These are phyloP conservation scores for Chytriomyces confervae DNA, from an alignment of 192 early-diverging fungal species.

Conservation along the genomic window DNA sequence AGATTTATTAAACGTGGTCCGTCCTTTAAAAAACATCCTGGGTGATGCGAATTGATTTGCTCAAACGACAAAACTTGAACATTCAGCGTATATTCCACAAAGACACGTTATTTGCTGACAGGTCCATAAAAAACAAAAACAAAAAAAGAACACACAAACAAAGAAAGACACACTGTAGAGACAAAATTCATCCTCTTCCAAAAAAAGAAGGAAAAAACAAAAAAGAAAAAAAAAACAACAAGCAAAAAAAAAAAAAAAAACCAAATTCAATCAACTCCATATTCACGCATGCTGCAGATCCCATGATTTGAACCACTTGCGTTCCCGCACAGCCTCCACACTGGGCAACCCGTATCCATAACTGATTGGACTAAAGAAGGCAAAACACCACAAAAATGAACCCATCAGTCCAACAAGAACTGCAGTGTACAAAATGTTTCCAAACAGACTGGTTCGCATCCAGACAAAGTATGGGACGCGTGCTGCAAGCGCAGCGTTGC, in stretches of 20 bases:
- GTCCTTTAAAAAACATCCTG: too few species aligned
- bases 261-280: background rate
- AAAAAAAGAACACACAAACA: too few species aligned
- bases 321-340: constrained; percentile 61
- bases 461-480: constrained; percentile 34
- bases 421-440: constrained; percentile 41
- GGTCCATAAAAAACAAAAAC: too few species aligned
- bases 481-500: constrained; percentile 18
- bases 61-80: too few species aligned
- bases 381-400: constrained; percentile 65
- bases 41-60: too few species aligned
- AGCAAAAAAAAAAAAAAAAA: constrained; percentile 9
- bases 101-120: too few species aligned
- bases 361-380: constrained; percentile 83
- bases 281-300: constrained; percentile 80
- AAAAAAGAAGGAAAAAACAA: background rate
- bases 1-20: too few species aligned
- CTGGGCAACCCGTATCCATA: constrained; percentile 78
- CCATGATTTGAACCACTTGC: constrained; percentile 81
- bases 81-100: too few species aligned
- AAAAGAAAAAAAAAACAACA: background rate
- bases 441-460: constrained; percentile 32
- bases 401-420: constrained; percentile 50
- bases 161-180: too few species aligned
- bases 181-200: too few species aligned